Evolutionary conservation across 2,329 filamentous ascomycete species (phyloP), one percentile per base, ranked within the genome.

Genomic region (Atkinsonella texensis): DNA sequence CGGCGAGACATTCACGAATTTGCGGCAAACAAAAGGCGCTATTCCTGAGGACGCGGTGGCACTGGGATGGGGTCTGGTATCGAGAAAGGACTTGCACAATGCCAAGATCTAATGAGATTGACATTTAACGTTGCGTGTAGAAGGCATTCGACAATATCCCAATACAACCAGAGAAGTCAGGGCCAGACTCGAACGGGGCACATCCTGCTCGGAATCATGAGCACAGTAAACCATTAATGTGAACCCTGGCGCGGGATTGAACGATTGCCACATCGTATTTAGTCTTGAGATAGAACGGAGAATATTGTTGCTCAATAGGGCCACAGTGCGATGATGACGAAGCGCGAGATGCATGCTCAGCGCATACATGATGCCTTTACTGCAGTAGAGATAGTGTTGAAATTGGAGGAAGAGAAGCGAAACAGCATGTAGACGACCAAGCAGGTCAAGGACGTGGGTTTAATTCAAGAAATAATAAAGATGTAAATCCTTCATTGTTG

Each of bases 1-100:
- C 1, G 72, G 68, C 2, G 63, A 66, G 33, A 64, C 58, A 0
- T 77, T 72, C 54, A 65, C 70, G 4, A 74, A 75, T 58, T 46
- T 59, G 9, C 63, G 67, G 17, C 18, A 54, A 17, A 54, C 52
- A 15, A 61, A 60, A 55, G 67, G 65, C 0, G 52, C 56, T 23
- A 56, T 69, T 38, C 66, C 67, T 1, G 52, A 57, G 10, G 65
- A 68, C 53, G 64, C 57, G 15, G 53, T 63, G 32, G 52, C 60
- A 4, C 53, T 58, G 46, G 53, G 59, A 50, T 62, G 58, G 56
- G 60, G 59, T 3, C 53, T 66, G 56, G 55, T 63, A 55, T 55
- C 60, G 46, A 56, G 52, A 28, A 53, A 53, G 50, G 53, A 47
- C 8, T 33, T 57, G 46, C 60, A 60, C 32, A 59, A 48, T 33